Base-by-base conservation (phyloP, 345 rosid genomes). In the Zanthoxylum bungeanum region DNA sequence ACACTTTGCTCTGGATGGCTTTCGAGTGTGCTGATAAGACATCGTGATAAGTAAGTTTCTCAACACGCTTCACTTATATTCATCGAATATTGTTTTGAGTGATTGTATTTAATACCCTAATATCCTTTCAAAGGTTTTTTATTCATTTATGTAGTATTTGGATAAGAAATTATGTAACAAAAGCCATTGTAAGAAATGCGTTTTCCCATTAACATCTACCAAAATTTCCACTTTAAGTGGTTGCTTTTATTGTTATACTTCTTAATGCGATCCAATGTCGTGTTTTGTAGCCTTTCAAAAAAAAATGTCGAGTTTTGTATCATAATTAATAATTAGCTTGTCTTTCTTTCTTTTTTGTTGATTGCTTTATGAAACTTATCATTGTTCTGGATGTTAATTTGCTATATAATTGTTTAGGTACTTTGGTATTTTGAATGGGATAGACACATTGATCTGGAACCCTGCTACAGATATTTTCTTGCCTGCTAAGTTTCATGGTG, bases 1-100 rank as follows among this genome's bases (percentile, higher is more conserved):
- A 86, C 90, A 36, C 86, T 86, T 61, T 82, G 83, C 76, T 86
- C 85, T 25, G 86, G 87, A 71, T 86, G 90, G 90, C 77, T 86
- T 62, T 74, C 87, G 17, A 77, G 79, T 79, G 80, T 85, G 74
- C 71, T 86, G 81, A 80, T 82, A 62, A 81, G 61, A 30, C 57
- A 78, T 73, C 79, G 82, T 31, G 78, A 84, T 44, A 86, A 86
- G 90, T 86, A 78, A 44, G 89, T 72, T 58, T 44, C 40, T 19
- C 14, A 1, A 7, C 9, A 53, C 10, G 7, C 36, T 59, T 46
- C 37, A 24, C 34, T 50, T 40, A 16, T 19, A 9, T 27, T 21
- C 4, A 17, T 42, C 40, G 10, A 5, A 44, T 50, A 64, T 9
- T 64, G 19, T 70, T 60, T 60, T 68, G 9, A 11, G 44, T 51